Conservation (phyloP, 176 grass and related monocot genomes). For the Triticum dicoccoides region DNA sequence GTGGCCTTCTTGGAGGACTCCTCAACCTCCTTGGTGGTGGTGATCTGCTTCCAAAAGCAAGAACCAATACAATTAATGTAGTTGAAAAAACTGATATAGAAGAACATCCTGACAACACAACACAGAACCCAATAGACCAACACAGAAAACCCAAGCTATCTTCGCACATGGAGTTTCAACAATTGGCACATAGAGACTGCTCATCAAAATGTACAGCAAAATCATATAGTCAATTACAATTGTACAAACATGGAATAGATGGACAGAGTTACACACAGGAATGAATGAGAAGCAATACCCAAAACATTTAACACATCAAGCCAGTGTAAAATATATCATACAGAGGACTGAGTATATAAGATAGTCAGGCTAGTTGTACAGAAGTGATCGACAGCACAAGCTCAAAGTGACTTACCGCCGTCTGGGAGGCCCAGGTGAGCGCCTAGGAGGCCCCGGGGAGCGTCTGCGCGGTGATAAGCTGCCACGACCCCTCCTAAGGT, state of each 20-base stretch:
- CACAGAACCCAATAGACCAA: background rate
- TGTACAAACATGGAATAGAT: background rate
- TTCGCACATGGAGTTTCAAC: background rate
- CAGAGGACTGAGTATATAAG: background rate
- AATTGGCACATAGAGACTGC: too few species aligned
- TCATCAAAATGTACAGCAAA: background rate
- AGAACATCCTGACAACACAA: background rate
- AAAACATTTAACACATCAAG: background rate
- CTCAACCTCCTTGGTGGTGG: slow-evolving; percentile 92
- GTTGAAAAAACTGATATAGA: background rate
- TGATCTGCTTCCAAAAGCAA: slow-evolving; percentile 41
- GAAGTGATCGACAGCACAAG: background rate
- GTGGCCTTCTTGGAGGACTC: slow-evolving; percentile 92
- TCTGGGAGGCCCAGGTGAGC: slow-evolving; percentile 77
- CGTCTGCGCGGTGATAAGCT: slow-evolving; percentile 68
- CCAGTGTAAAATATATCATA: background rate
- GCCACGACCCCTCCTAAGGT: slow-evolving; percentile 79
- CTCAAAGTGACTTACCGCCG: slow-evolving; percentile 63
- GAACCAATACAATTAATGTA: background rate
- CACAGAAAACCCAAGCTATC: background rate
- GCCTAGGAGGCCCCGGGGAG: slow-evolving; percentile 48
- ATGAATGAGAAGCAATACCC: background rate
- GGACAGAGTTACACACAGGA: too few species aligned
- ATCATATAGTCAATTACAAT: background rate
- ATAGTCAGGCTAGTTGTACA: background rate